Evolutionary conservation across 73 alveolate genomes (phyloP).

Genomic region (Loxodes magnus): DNA sequence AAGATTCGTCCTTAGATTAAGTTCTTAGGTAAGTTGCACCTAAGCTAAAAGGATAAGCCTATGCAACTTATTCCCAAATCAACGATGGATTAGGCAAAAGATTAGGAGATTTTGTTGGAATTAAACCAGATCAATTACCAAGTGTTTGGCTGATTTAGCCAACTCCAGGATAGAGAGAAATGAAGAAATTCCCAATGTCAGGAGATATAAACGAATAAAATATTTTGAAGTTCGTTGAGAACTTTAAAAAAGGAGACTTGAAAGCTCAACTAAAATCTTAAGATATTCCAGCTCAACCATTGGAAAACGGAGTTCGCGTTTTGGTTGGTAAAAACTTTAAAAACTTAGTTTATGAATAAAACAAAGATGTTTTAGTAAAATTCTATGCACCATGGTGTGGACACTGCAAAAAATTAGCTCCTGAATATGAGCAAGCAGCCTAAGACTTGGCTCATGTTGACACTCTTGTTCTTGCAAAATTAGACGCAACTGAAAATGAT

Average conservation of each 20-base stretch:
- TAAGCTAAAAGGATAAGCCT: too few relatives aligned
- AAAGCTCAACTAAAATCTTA: slow-evolving; percentile 70
- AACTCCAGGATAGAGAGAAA: slow-evolving; percentile 40
- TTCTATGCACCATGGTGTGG: slow-evolving; percentile 98
- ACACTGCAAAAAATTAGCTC: slow-evolving; percentile 93
- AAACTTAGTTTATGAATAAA: slow-evolving; percentile 66
- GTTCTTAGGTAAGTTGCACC: too few relatives aligned
- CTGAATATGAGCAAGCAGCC: slow-evolving; percentile 85
- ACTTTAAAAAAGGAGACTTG: slow-evolving; percentile 55
- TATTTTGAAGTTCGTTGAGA: slow-evolving; percentile 35
- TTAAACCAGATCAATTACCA: slow-evolving; percentile 42
- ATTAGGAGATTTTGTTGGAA: slow-evolving; percentile 79
- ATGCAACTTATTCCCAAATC: too few relatives aligned
- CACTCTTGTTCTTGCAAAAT: slow-evolving; percentile 67
- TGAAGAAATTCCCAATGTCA: slow-evolving; percentile 49
- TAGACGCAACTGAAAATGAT: slow-evolving; percentile 88
- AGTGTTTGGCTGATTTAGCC: slow-evolving; percentile 56
- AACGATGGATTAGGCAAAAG: slow-evolving; percentile 64
- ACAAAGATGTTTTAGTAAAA: slow-evolving; percentile 84
- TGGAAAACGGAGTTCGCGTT: slow-evolving; percentile 72
- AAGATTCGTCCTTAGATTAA: too few relatives aligned
- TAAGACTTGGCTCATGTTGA: slow-evolving; percentile 50
- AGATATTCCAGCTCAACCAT: slow-evolving; percentile 65
- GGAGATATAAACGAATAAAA: slow-evolving; percentile 44
- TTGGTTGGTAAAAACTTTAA: slow-evolving; percentile 85